Conservation (phyloP, 495 filamentous ascomycete genomes). For the Daldinia concentrica region DNA sequence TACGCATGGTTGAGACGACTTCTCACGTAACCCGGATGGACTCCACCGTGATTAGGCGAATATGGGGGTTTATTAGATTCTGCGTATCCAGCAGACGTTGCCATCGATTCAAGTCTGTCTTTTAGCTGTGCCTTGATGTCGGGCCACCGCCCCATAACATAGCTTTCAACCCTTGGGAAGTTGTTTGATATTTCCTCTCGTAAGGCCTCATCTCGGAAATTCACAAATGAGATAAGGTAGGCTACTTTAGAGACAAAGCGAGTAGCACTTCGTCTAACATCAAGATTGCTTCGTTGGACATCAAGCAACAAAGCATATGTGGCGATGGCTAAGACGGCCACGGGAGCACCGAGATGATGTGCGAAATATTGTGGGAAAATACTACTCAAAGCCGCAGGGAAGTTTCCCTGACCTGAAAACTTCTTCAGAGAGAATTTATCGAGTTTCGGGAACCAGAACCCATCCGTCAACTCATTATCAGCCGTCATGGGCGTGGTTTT, state of each 20-base stretch:
- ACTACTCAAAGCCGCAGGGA: constrained; percentile 44
- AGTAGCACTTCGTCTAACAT: constrained; percentile 25
- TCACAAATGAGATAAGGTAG: constrained; percentile 33
- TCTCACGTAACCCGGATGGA: constrained; percentile 10
- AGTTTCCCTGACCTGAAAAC: constrained; percentile 27
- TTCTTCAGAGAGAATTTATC: constrained; percentile 23
- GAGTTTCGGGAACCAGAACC: constrained; percentile 39
- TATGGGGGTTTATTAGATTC: neutral
- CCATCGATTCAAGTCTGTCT: neutral
- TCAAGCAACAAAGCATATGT: constrained; percentile 55
- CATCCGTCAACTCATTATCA: constrained; percentile 25
- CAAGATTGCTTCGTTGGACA: constrained; percentile 31
- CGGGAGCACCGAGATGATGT: constrained; percentile 41
- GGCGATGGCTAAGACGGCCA: constrained; percentile 48
- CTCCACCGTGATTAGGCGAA: constrained; percentile 1
- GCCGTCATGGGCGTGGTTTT: neutral
- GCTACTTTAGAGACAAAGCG: constrained; percentile 41
- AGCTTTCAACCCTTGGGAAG: constrained; percentile 31
- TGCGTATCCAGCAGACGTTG: constrained; percentile 30
- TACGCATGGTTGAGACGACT: constrained; percentile 12
- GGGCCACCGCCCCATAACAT: constrained; percentile 41
- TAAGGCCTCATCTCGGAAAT: constrained; percentile 18
- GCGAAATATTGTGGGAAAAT: constrained; percentile 46
- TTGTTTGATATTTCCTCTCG: neutral
- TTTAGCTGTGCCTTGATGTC: constrained; percentile 26